phyloP scores from a whole-genome alignment of 768 basidiomycete genomes.

The Tephrocybe sp. region DNA sequence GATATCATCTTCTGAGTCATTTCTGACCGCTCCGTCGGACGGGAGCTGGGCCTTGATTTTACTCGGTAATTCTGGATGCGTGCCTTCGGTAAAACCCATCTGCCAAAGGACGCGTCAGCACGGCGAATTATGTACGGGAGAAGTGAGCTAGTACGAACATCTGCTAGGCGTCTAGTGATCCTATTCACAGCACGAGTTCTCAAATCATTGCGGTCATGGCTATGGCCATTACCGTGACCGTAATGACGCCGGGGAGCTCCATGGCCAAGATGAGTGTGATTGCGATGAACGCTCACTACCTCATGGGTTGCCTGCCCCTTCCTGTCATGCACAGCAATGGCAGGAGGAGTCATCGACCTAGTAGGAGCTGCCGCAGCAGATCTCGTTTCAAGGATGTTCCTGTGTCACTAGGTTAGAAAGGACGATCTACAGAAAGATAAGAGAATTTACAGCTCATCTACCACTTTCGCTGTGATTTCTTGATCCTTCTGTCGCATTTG shows the following conservation, averaged over 20 bases:
- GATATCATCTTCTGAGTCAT: constrained; percentile 63
- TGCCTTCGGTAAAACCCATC: constrained; percentile 73
- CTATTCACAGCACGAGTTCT: constrained; percentile 41
- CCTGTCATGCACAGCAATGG: constrained; percentile 59
- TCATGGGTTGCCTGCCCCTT: constrained; percentile 62
- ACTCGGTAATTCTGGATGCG: constrained; percentile 47
- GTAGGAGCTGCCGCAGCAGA: not conserved
- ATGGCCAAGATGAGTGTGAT: constrained; percentile 41
- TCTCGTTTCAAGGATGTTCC: not conserved
- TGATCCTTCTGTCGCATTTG: constrained; percentile 43
- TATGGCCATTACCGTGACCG: constrained; percentile 15
- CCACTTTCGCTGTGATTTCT: constrained; percentile 18
- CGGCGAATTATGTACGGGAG: not conserved
- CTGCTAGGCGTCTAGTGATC: constrained; percentile 58
- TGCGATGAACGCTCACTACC: constrained; percentile 52
- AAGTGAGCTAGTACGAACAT: constrained; percentile 41
- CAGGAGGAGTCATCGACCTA: constrained; percentile 12
- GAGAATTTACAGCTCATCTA: constrained; percentile 9
- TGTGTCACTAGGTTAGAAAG: not conserved
- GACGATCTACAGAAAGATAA: not conserved
- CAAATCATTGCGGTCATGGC: constrained; percentile 24
- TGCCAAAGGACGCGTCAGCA: constrained; percentile 23
- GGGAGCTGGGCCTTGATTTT: constrained; percentile 53
- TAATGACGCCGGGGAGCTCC: constrained; percentile 22
- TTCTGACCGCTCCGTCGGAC: constrained; percentile 35